Conservation (phyloP, 306 rosid genomes). For the Vigna trinervia region DNA sequence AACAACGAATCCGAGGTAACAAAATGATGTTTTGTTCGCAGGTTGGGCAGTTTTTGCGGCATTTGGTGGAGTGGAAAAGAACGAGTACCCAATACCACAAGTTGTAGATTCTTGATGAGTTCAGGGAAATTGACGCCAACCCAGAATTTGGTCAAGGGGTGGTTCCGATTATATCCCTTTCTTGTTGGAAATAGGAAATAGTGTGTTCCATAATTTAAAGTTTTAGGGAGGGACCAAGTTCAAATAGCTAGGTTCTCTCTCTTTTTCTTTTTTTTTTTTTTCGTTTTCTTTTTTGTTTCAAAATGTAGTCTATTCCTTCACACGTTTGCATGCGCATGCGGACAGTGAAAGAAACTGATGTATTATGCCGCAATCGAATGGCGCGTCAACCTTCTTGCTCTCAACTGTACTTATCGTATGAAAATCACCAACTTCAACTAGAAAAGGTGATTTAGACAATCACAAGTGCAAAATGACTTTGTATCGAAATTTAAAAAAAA, state of each 20-base stretch:
- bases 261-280: neutral
- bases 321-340: conserved; percentile 57
- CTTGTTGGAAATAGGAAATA: conserved; percentile 41
- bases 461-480: neutral
- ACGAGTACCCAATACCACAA: conserved; percentile 31
- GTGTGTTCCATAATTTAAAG: conserved; percentile 43
- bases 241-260: conserved; percentile 40
- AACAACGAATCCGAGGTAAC: neutral
- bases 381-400: conserved; percentile 34
- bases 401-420: conserved; percentile 46
- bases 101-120: conserved; percentile 48
- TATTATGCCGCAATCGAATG: conserved; percentile 41
- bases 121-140: conserved; percentile 42
- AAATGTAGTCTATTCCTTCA: conserved; percentile 32
- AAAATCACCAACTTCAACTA: conserved; percentile 38
- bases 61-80: conserved; percentile 75
- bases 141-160: conserved; percentile 55
- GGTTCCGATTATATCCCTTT: conserved; percentile 41
- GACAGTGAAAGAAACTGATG: conserved; percentile 49
- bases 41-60: conserved; percentile 83
- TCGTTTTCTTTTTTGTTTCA: neutral
- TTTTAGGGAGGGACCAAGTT: conserved; percentile 43
- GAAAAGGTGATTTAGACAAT: conserved; percentile 32
- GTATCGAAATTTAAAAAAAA: neutral
- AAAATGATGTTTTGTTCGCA: conserved; percentile 27